Percentiles rank a stretch among this genome's conserved stretches.
Evolutionary conservation across 78 protist species (phyloP).

Genomic region (Chrysochromulina parva): DNA sequence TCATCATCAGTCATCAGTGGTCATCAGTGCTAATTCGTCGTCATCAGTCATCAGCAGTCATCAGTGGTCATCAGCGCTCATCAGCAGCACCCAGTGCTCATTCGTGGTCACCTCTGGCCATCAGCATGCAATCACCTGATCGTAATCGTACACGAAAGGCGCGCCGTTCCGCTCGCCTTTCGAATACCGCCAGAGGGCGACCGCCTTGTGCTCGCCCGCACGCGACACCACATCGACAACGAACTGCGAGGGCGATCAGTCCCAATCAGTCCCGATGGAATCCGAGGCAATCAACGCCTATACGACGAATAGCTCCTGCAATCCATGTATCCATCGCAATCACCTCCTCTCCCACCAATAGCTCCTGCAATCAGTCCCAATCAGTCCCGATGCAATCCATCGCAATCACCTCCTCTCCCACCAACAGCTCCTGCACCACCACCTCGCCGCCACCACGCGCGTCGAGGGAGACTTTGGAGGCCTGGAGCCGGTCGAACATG

Average conservation of each 20-base stretch:
- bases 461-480: background rate
- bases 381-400: background rate
- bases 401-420: background rate
- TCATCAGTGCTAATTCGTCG: too few relatives aligned
- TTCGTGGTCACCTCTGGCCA: background rate
- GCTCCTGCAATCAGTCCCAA: background rate
- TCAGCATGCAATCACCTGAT: background rate
- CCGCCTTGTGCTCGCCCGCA: background rate
- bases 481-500: background rate
- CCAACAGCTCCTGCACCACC: background rate
- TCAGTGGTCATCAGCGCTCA: too few relatives aligned
- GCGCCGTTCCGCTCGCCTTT: background rate
- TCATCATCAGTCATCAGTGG: too few relatives aligned
- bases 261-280: too few relatives aligned
- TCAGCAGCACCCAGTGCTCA: too few relatives aligned
- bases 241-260: background rate
- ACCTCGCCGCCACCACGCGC: background rate
- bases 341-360: background rate
- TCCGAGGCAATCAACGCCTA: too few relatives aligned
- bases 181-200: background rate
- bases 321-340: background rate
- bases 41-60: too few relatives aligned
- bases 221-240: background rate
- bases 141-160: background rate
- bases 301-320: too few relatives aligned